Percentiles rank a stretch among this genome's conserved stretches.
phyloP scores from a whole-genome alignment of 192 early-diverging fungal species.

The Coemansia sp. region DNA sequence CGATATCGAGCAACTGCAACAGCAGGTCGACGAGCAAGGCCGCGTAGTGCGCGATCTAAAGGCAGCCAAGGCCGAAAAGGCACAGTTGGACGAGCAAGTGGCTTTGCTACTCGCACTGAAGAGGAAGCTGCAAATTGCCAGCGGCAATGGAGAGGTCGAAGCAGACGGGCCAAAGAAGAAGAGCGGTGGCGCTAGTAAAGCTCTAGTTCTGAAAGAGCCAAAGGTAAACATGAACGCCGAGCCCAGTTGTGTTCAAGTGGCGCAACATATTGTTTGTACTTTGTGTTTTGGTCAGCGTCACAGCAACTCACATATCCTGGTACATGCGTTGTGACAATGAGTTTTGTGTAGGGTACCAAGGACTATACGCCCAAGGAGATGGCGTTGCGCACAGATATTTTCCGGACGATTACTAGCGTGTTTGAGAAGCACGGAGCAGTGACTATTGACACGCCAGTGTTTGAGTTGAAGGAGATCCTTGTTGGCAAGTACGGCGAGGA shows the following conservation, averaged over 20 bases:
- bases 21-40: conserved; percentile 66
- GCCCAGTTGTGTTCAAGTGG: conserved; percentile 1
- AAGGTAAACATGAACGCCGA: conserved; percentile 52
- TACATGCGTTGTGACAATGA: conserved; percentile 6
- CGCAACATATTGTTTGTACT: conserved; percentile 5
- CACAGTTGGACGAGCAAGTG: conserved; percentile 62
- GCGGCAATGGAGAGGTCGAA: conserved; percentile 22
- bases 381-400: conserved; percentile 94
- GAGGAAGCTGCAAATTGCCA: conserved; percentile 58
- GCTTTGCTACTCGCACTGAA: conserved; percentile 65
- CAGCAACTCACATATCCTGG: not conserved
- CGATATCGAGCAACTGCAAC: conserved; percentile 35
- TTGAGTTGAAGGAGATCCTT: conserved; percentile 97
- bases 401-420: conserved; percentile 79
- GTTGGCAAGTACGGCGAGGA: conserved; percentile 82
- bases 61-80: conserved; percentile 63
- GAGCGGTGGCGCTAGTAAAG: conserved; percentile 32
- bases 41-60: conserved; percentile 67
- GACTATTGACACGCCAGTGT: conserved; percentile 98
- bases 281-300: not conserved
- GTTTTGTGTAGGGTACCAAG: conserved; percentile 77
- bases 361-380: conserved; percentile 97
- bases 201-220: conserved; percentile 72
- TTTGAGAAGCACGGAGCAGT: conserved; percentile 98
- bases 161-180: conserved; percentile 25